Evolutionary conservation across 192 early-diverging fungal genomes (phyloP), one percentile per base, ranked within the genome.

Genomic region (Rhizophagus clarus): DNA sequence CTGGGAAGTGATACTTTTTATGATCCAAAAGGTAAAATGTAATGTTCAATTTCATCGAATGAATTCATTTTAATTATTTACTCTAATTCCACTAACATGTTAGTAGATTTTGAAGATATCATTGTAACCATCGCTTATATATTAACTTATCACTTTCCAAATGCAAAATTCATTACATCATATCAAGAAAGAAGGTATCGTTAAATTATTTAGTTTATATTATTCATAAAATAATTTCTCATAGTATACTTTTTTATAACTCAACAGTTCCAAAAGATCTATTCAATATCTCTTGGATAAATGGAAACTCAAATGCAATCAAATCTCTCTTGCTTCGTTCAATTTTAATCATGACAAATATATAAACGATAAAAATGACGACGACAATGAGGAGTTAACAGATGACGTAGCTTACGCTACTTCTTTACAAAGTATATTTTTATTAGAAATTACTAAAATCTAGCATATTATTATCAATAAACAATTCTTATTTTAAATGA

Each of bases 101-200:
- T n/a, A n/a, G n/a, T 80, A 90, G 89, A 88, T 51, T 95, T 94
- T 83, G 93, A 94, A 37, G 82, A 87, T n/a, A 78, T 94, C 9
- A 51, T 95, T 29, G 84, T 85, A 11, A 91, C 92, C 1, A 82
- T 93, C 15, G 81, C 92, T 0, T 88, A 84, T 69, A 81, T 94
- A 40, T 86, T 95, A 26, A 77, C 82, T n/a, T 79, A 81, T 15
- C 87, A 88, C 63, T 89, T 88, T 51, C 85, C 83, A 32, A 73
- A 84, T 3, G 88, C 89, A 60, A 78, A 81, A 15, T 94, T 94
- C 71, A 62, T 94, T 11, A 93, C 93, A 3, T 86, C 93, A 1
- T 95, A 95, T 77, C 93, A 95, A 75, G 89, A 94, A 73, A 74
- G 94, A 74, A 90, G 88, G 77, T 79, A 71, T n/a, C 32, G 0